A percentile compares a stretch with the other conserved stretches of the same genome.
These are phyloP conservation scores for Axilococcus clingmanii DNA, from an alignment of 139 green algal genomes.

Conservation along the genomic window DNA sequence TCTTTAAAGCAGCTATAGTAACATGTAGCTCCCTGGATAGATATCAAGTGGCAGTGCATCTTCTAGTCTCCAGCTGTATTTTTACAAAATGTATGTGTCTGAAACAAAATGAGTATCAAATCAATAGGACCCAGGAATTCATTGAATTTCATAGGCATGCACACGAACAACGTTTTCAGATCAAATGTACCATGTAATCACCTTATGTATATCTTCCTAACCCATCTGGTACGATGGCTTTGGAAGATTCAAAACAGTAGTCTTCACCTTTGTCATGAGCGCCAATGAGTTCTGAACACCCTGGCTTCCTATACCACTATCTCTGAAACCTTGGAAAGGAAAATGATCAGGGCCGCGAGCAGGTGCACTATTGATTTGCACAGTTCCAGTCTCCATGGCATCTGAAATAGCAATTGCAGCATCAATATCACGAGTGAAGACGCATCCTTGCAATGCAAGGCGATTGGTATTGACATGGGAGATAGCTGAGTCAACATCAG, in stretches of 20 bases:
- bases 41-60: too few species aligned
- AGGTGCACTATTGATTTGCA: constrained; percentile 86
- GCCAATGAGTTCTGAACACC: constrained; percentile 80
- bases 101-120: too few species aligned
- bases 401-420: constrained; percentile 75
- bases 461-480: constrained; percentile 77
- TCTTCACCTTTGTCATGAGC: constrained; percentile 94
- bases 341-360: constrained; percentile 82
- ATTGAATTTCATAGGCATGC: too few species aligned
- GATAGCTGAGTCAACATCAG: constrained; percentile 63
- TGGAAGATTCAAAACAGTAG: constrained; percentile 84
- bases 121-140: too few species aligned
- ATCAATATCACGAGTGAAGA: constrained; percentile 91
- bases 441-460: constrained; percentile 82
- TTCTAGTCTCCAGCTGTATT: too few species aligned
- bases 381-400: constrained; percentile 89
- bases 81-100: too few species aligned
- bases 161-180: too few species aligned
- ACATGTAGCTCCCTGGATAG: too few species aligned
- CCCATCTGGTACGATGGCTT: constrained; percentile 65
- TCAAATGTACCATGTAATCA: too few species aligned
- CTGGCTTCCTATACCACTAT: constrained; percentile 82
- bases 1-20: too few species aligned
- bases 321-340: constrained; percentile 80
- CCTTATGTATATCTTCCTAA: constrained; percentile 15